Base-by-base conservation (phyloP, 345 rosid genomes). In the Sapria himalayana region DNA sequence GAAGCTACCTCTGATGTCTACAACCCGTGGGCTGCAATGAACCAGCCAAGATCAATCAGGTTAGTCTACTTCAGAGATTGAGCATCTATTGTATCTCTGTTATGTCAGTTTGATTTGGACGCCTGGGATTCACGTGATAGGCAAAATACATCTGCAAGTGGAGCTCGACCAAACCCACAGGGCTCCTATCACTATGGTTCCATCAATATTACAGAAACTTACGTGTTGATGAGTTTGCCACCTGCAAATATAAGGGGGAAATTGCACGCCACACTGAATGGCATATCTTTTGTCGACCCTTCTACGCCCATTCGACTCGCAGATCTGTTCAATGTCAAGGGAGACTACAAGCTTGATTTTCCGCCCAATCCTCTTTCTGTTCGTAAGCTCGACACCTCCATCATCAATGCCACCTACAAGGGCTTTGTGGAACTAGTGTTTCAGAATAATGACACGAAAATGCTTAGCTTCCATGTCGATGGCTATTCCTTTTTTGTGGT, bases 141-240 rank as follows among this genome's bases (percentile, higher is more conserved):
- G 76, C 80, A 66, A 71, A 89, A 89, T 52, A 69, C 73, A 42
- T 48, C 72, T 43, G 91, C 98, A 8, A 79, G 94, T 54, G 98
- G 98, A 50, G 94, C 98, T 59, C 85, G 98, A 21, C 94, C 94
- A 41, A 89, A 89, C 42, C 94, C 98, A 0, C 98, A 89, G 40
- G 98, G 98, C 1, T 89, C 98, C 44, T 89, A 53, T 48, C 98
- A 74, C 63, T 89, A 89, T 25, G 94, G 98, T 43, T 46, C 55
- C 21, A 89, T 89, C 58, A 89, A 89, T 48, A 60, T 78, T 38
- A 89, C 91, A 10, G 62, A 76, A 15, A 67, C 89, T 15, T 82
- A 78, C 39, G 24, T 76, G 32, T 40, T 89, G 50, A 52, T 60
- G 62, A 69, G 73, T 69, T 59, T 82, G 60, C 91, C 94, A 33